These are phyloP conservation scores for Wickerhamiella lipophila DNA, from an alignment of 805 yeast genomes.

Conservation along the genomic window DNA sequence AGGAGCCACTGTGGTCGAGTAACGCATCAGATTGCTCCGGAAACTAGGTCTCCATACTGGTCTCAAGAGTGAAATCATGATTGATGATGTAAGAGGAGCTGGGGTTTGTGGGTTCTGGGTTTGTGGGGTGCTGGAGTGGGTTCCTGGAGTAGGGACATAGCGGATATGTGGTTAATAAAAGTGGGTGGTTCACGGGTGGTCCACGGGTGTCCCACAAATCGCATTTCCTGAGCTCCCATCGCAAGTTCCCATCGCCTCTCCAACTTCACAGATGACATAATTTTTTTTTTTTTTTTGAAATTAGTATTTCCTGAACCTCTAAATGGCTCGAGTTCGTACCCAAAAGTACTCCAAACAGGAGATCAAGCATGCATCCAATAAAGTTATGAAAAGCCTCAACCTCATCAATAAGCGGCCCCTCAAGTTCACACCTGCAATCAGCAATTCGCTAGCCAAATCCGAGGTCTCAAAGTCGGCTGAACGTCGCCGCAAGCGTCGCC, in stretches of 20 bases:
- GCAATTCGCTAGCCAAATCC: slow-evolving; percentile 18
- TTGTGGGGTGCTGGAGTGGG: too few relatives aligned
- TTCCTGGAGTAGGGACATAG: too few relatives aligned
- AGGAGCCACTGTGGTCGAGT: slow-evolving; percentile 8
- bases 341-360: slow-evolving; percentile 20
- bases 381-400: slow-evolving; percentile 22
- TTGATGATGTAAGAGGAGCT: too few relatives aligned
- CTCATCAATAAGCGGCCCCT: slow-evolving; percentile 13
- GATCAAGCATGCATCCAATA: slow-evolving; percentile 20
- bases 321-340: slow-evolving; percentile 10
- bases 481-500: slow-evolving; percentile 16
- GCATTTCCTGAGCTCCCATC: too few relatives aligned
- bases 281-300: neutral
- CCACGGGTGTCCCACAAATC: too few relatives aligned
- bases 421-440: slow-evolving; percentile 15
- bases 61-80: slow-evolving; percentile 7
- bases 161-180: too few relatives aligned
- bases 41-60: neutral
- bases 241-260: too few relatives aligned
- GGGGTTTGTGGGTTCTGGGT: too few relatives aligned
- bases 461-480: slow-evolving; percentile 19
- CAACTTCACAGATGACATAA: neutral
- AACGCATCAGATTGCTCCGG: neutral
- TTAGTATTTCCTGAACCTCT: too few relatives aligned
- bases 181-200: too few relatives aligned